Evolutionary conservation across 2,329 filamentous ascomycete genomes (phyloP), one percentile per base, ranked within the genome.

Genomic region (Helicocarpus griseus): DNA sequence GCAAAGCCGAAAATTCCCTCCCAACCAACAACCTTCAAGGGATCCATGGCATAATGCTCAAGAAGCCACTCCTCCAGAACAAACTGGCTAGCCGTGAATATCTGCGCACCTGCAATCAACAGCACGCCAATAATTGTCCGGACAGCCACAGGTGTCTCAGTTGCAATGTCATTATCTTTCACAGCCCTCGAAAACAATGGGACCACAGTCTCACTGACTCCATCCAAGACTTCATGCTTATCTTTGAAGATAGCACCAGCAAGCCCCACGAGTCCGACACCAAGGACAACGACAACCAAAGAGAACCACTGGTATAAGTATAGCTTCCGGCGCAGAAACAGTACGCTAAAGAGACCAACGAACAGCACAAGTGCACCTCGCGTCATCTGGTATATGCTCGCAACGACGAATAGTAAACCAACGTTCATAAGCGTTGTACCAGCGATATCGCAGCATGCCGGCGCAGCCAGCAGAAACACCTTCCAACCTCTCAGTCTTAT

Each of bases 331-430:
- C 82, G 84, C 52, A 98, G 75, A 68, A 98, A 97, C 11, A 95
- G 63, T 26, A 98, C 90, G 63, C 89, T 95, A 72, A 98, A 96
- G 0, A 97, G 73, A 0, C 93, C 93, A 19, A 98, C 93, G 61
- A 98, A 98, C 5, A 98, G 77, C 2, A 98, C 91, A 39, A 98
- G 77, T 0, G 93, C 93, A 7, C 93, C 93, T 53, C 93, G 79
- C 1, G 91, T 97, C 93, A 98, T 98, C 72, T 98, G 93, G 71
- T 96, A 98, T 63, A 98, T 96, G 54, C 88, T 94, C 1, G 93
- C 89, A 11, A 88, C 93, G 22, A 97, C 90, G 65, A 97, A 90
- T 46, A 97, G 77, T 58, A 98, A 77, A 3, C 93, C 93, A 4
- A 89, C 87, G 64, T 98, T 98, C 90, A 98, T 97, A 51, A 97